A percentile compares a stretch with the other conserved stretches of the same genome.
These are phyloP conservation scores for Aureobasidium sp. DNA, from an alignment of 2,329 filamentous ascomycete species.

Conservation along the genomic window DNA sequence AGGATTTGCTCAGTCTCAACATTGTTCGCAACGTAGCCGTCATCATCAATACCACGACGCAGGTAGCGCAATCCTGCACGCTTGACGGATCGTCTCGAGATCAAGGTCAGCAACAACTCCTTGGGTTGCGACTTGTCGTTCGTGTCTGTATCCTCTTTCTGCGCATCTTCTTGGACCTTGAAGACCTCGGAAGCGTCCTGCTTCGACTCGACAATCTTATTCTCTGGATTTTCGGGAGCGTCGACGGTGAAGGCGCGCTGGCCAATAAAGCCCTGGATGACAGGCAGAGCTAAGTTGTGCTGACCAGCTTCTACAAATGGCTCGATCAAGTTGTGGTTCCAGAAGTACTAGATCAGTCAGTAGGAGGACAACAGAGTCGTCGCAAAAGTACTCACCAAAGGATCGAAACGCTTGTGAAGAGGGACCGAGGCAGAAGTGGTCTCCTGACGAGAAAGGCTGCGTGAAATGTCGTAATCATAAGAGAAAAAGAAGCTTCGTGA, in stretches of 20 bases:
- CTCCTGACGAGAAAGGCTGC: conserved; percentile 45
- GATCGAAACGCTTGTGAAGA: conserved; percentile 66
- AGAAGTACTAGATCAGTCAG: conserved; percentile 59
- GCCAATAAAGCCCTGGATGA: conserved; percentile 92
- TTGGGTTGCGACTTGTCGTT: conserved; percentile 20
- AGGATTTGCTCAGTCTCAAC: conserved; percentile 96
- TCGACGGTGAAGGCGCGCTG: conserved; percentile 64
- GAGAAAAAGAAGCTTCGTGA: conserved; percentile 86
- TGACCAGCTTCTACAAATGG: conserved; percentile 70
- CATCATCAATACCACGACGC: conserved; percentile 81
- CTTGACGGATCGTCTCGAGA: conserved; percentile 82
- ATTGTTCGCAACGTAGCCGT: conserved; percentile 79
- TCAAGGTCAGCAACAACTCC: conserved; percentile 72
- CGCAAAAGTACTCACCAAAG: conserved; percentile 41
- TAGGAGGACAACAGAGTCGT: conserved; percentile 13
- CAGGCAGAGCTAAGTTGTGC: conserved; percentile 64
- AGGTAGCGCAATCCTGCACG: conserved; percentile 85
- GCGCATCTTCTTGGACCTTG: conserved; percentile 18
- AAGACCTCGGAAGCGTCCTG: conserved; percentile 21
- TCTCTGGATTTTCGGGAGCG: conserved; percentile 23
- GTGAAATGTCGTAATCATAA: conserved; percentile 88
- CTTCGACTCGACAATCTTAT: conserved; percentile 24
- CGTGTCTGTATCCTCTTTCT: conserved; percentile 17
- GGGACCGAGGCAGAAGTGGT: conserved; percentile 46
- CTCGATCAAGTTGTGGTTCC: conserved; percentile 71